phyloP scores from a whole-genome alignment of 2,329 filamentous ascomycete species.

The Microdochium bolleyi region DNA sequence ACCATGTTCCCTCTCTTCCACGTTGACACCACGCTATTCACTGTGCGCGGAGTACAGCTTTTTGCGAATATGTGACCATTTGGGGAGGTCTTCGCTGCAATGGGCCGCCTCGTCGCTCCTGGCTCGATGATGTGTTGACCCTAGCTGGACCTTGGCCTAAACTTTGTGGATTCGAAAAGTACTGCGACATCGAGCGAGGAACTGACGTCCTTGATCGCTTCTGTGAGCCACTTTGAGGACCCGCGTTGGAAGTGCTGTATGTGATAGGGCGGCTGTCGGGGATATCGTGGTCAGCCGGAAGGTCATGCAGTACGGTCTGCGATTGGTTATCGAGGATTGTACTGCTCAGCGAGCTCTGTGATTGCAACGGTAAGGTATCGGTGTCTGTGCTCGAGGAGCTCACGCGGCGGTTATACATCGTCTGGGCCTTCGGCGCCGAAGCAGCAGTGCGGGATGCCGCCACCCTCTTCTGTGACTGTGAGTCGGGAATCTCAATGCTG shows the following conservation, averaged over 20 bases:
- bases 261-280: background rate
- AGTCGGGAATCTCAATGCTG: conserved; percentile 1
- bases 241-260: background rate
- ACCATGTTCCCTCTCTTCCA: too few relatives aligned
- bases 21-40: background rate
- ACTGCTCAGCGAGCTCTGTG: conserved; percentile 6
- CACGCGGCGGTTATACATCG: conserved; percentile 19
- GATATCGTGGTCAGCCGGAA: background rate
- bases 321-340: background rate
- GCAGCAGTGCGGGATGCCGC: conserved; percentile 8
- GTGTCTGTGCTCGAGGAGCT: background rate
- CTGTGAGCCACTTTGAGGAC: background rate
- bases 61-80: background rate
- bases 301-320: background rate
- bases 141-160: background rate
- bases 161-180: background rate
- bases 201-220: background rate
- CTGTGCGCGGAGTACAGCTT: background rate
- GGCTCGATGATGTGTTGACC: background rate
- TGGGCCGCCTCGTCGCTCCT: background rate
- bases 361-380: background rate
- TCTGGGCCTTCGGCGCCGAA: conserved; percentile 9
- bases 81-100: background rate
- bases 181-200: background rate
- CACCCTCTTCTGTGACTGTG: conserved; percentile 4